Percentiles rank a stretch among this genome's conserved stretches.
These are phyloP conservation scores for Globisporangium irregulare DNA, from an alignment of 352 stramenopile species.

Conservation along the genomic window DNA sequence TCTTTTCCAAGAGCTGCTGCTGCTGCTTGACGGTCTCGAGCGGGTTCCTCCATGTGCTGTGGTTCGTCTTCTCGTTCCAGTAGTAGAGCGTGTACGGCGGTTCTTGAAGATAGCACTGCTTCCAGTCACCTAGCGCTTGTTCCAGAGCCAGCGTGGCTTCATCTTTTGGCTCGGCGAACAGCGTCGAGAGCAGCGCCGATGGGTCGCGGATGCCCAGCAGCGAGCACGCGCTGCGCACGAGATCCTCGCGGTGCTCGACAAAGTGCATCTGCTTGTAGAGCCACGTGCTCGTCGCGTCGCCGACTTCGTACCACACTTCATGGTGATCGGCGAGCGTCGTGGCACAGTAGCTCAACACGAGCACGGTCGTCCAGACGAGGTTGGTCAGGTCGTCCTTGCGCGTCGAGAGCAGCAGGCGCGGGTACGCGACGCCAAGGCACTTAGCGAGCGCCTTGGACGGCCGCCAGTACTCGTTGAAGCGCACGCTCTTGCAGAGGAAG, in stretches of 20 bases:
- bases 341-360: constrained; percentile 44
- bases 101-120: constrained; percentile 48
- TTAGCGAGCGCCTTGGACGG: constrained; percentile 44
- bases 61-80: constrained; percentile 54
- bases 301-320: constrained; percentile 48
- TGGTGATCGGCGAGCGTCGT: constrained; percentile 44
- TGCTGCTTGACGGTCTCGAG: constrained; percentile 41
- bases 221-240: constrained; percentile 41
- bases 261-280: constrained; percentile 50
- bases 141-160: constrained; percentile 20
- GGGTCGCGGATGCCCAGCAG: constrained; percentile 32
- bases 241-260: constrained; percentile 42
- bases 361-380: constrained; percentile 46
- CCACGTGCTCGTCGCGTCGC: constrained; percentile 33
- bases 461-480: constrained; percentile 30
- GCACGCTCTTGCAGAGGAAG: constrained; percentile 36
- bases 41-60: constrained; percentile 57
- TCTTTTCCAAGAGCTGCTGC: constrained; percentile 32
- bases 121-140: constrained; percentile 45
- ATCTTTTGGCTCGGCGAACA: constrained; percentile 40
- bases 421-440: constrained; percentile 34
- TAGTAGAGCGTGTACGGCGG: constrained; percentile 65
- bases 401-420: constrained; percentile 31
- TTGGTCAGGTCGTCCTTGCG: constrained; percentile 50
- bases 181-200: constrained; percentile 30